Conservation (phyloP, 306 rosid genomes). For the Erythrophleum fordii region DNA sequence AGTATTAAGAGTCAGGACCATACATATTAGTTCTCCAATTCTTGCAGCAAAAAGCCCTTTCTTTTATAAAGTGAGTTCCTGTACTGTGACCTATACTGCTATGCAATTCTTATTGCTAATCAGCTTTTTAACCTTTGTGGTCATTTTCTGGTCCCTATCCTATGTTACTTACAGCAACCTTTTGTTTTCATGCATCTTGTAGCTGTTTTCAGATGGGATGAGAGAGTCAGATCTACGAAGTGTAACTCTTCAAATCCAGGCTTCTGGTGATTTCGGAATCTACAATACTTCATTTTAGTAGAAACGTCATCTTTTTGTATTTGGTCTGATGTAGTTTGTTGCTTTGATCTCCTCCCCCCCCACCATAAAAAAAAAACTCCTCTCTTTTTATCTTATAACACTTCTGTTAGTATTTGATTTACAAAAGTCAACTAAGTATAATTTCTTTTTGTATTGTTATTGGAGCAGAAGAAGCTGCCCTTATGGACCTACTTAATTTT, state of each 20-base stretch:
- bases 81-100: not conserved
- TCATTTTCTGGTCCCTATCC: not conserved
- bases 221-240: slow-evolving; percentile 48
- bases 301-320: not conserved
- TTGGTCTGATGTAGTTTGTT: not conserved
- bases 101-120: slow-evolving; percentile 3
- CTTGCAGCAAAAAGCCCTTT: slow-evolving; percentile 62
- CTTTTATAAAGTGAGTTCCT: slow-evolving; percentile 51
- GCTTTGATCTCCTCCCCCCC: not conserved
- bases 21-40: slow-evolving; percentile 60
- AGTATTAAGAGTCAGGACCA: slow-evolving; percentile 41
- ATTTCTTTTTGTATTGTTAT: slow-evolving; percentile 10
- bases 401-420: not conserved
- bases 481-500: slow-evolving; percentile 62
- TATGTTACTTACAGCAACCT: slow-evolving; percentile 8
- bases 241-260: slow-evolving; percentile 52
- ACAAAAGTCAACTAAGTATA: slow-evolving; percentile 9
- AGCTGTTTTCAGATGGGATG: slow-evolving; percentile 57
- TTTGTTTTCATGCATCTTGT: slow-evolving; percentile 25
- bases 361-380: too few relatives aligned
- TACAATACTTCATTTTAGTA: not conserved
- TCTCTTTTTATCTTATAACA: not conserved
- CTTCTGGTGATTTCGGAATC: slow-evolving; percentile 47
- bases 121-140: not conserved
- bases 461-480: slow-evolving; percentile 64